A percentile compares a stretch with the other conserved stretches of the same genome.
Evolutionary conservation across 2,329 filamentous ascomycete species (phyloP).

Genomic region (Teratosphaeria epicoccoides): DNA sequence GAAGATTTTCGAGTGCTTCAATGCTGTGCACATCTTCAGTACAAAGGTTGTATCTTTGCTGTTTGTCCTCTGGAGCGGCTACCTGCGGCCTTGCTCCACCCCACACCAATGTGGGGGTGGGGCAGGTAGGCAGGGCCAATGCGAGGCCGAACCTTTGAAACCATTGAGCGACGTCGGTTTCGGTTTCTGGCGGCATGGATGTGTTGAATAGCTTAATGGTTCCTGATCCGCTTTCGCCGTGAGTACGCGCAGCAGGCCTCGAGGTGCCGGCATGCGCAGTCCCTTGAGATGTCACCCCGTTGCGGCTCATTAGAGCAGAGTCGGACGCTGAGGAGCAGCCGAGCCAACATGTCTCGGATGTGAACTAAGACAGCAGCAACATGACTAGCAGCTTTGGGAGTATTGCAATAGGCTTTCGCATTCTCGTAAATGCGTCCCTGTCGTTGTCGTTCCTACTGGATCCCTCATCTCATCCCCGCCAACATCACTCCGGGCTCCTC

Average conservation of each 20-base stretch:
- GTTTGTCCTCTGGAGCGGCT: background rate
- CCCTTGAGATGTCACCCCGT: no score
- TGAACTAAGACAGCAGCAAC: background rate
- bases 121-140: background rate
- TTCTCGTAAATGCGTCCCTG: no score
- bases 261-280: no score
- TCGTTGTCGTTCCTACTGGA: background rate
- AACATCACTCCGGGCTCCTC: constrained; percentile 85
- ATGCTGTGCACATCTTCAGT: background rate
- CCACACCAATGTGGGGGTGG: background rate
- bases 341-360: no score
- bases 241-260: background rate
- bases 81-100: constrained; percentile 1
- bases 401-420: background rate
- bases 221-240: no score
- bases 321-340: no score
- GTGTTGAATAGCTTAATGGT: no score
- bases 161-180: constrained; percentile 1
- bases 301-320: no score
- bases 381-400: background rate
- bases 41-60: background rate
- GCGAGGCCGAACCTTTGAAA: background rate
- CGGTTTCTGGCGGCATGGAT: constrained; percentile 14
- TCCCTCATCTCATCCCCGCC: constrained; percentile 57
- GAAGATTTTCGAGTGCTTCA: background rate